Evolutionary conservation across 179 eudicot genomes (phyloP).

Genomic region (Heliamphora pulchella): DNA sequence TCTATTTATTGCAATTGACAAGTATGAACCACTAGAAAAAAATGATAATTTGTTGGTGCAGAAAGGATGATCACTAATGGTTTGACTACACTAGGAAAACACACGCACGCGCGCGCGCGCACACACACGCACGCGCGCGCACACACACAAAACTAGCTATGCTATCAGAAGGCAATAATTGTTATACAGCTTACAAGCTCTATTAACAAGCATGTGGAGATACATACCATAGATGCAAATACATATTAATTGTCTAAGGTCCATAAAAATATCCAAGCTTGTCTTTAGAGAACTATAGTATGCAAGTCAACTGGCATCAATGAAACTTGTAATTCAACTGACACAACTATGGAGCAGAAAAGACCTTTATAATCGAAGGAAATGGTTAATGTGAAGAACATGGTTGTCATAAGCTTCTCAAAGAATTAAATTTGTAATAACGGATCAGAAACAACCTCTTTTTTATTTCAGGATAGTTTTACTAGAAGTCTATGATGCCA

Average conservation of each 20-base stretch:
- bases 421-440: not conserved
- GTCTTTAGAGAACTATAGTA: not conserved
- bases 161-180: not conserved
- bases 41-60: not conserved
- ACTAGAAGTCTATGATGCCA: not conserved
- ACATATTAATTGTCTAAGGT: not conserved
- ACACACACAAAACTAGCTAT: not conserved
- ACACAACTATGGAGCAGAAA: not conserved
- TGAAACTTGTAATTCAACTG: not conserved
- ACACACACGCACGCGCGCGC: too few relatives aligned
- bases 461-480: not conserved
- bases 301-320: not conserved
- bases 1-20: not conserved
- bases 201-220: constrained; percentile 3
- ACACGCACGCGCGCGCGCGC: too few relatives aligned
- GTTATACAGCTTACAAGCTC: not conserved
- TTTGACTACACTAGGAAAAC: not conserved
- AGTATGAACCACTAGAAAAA: not conserved
- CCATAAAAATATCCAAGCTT: not conserved
- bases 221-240: not conserved
- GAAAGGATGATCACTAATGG: not conserved
- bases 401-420: not conserved
- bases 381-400: not conserved
- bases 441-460: not conserved
- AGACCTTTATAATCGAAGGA: not conserved